These are phyloP conservation scores for Sporisorium graminicola DNA, from an alignment of 1,284 basidiomycete genomes.

Conservation along the genomic window DNA sequence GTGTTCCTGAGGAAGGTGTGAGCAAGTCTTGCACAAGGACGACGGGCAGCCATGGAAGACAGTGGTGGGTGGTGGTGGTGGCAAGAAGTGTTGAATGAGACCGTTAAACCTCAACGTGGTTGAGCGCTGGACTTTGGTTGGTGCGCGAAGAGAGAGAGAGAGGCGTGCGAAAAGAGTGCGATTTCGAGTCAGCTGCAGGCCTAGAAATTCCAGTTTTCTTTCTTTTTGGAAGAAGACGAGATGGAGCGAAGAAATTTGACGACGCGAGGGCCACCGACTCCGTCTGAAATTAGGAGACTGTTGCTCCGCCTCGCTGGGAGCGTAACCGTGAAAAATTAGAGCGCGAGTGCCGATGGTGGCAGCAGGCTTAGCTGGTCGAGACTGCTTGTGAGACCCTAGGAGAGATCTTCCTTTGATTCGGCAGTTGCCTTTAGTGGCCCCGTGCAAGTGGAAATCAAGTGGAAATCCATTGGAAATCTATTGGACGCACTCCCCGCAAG, in stretches of 20 bases:
- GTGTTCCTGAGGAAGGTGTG: conserved; percentile 45
- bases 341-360: background rate
- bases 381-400: conserved; percentile 9
- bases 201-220: background rate
- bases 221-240: conserved; percentile 10
- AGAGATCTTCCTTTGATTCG: background rate
- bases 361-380: conserved; percentile 1
- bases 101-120: conserved; percentile 3
- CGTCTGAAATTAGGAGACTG: background rate
- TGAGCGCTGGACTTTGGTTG: conserved; percentile 11
- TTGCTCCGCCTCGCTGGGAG: background rate
- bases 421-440: background rate
- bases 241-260: conserved; percentile 38
- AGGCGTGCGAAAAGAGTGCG: background rate
- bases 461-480: too few species aligned
- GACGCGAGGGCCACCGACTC: background rate
- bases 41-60: conserved; percentile 55
- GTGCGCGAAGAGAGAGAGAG: conserved; percentile 5
- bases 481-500: too few species aligned
- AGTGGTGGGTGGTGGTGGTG: conserved; percentile 26
- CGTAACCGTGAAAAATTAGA: conserved; percentile 7
- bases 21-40: conserved; percentile 45
- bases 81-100: background rate
- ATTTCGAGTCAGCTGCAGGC: conserved; percentile 33
- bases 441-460: too few species aligned